Evolutionary conservation across 495 filamentous ascomycete genomes (phyloP).

Genomic region (Xylona heveae): DNA sequence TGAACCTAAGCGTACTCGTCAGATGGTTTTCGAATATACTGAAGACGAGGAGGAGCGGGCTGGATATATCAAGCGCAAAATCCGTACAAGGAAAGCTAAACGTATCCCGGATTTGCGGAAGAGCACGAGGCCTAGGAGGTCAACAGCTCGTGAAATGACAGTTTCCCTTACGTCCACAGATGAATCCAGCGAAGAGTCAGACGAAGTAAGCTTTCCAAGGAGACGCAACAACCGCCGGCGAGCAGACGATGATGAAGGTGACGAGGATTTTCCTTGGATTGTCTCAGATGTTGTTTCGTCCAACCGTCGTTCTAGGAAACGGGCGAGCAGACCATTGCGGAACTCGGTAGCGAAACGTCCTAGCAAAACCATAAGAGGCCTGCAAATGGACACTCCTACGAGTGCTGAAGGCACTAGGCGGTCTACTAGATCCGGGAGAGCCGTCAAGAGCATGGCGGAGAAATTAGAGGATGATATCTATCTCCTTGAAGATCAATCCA

Average conservation of each 20-base stretch:
- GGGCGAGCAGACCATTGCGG: no score
- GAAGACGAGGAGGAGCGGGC: no score
- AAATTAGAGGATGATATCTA: slow-evolving; percentile 43
- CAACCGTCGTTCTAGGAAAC: slow-evolving; percentile 1
- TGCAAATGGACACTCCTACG: background rate
- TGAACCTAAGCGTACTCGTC: no score
- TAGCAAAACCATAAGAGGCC: background rate
- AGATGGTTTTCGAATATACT: no score
- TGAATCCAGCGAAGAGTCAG: no score
- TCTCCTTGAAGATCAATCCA: slow-evolving; percentile 10
- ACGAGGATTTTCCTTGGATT: background rate
- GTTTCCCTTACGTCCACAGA: no score
- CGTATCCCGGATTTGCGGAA: no score
- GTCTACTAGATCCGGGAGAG: slow-evolving; percentile 26
- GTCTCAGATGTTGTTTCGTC: slow-evolving; percentile 1
- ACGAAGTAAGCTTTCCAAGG: no score
- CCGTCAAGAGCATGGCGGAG: slow-evolving; percentile 40
- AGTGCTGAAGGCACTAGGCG: slow-evolving; percentile 17
- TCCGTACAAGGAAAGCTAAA: no score
- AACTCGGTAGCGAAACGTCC: background rate
- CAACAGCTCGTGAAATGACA: no score
- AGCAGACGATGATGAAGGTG: background rate
- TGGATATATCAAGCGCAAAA: no score
- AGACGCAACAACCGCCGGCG: background rate
- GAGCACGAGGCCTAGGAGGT: no score